Evolutionary conservation across 1,284 basidiomycete species (phyloP).

Genomic region (Tilletiopsis washingtonensis): DNA sequence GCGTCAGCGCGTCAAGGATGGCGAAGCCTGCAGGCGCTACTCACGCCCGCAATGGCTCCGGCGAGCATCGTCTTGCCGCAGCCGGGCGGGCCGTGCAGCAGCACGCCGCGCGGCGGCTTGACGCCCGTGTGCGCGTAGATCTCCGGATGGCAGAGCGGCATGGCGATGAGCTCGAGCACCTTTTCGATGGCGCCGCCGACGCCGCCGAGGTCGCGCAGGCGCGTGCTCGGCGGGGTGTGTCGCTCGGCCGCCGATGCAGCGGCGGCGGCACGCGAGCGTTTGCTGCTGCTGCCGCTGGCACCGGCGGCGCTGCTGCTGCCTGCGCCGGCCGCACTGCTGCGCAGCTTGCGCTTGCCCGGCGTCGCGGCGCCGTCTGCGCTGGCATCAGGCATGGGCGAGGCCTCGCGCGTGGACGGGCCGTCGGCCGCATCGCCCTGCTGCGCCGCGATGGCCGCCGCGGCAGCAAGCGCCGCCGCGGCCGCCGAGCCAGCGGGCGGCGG

Average conservation of each 20-base stretch:
- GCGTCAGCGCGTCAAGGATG: not conserved
- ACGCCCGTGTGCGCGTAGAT: conserved; percentile 89
- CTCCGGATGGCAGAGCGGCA: conserved; percentile 91
- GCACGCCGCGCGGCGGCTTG: conserved; percentile 82
- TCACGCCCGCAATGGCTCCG: conserved; percentile 72
- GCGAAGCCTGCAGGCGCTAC: no score
- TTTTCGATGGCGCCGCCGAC: conserved; percentile 78
- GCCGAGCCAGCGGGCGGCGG: not conserved
- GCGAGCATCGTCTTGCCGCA: conserved; percentile 68
- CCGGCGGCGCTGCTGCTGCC: no score
- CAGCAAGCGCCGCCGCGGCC: not conserved
- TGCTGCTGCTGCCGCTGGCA: no score
- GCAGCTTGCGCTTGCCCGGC: no score
- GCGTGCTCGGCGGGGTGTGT: conserved; percentile 57
- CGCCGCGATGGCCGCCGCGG: not conserved
- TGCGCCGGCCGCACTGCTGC: no score
- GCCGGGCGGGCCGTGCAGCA: conserved; percentile 90
- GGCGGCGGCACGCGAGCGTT: no score
- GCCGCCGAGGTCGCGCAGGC: conserved; percentile 79
- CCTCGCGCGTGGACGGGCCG: not conserved
- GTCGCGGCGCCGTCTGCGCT: not conserved
- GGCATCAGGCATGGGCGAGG: not conserved
- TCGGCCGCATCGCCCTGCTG: not conserved
- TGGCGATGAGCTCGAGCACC: conserved; percentile 86
- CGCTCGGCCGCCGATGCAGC: no score